Evolutionary conservation across 345 rosid genomes (phyloP).

Genomic region (Eucalyptus coolabah): DNA sequence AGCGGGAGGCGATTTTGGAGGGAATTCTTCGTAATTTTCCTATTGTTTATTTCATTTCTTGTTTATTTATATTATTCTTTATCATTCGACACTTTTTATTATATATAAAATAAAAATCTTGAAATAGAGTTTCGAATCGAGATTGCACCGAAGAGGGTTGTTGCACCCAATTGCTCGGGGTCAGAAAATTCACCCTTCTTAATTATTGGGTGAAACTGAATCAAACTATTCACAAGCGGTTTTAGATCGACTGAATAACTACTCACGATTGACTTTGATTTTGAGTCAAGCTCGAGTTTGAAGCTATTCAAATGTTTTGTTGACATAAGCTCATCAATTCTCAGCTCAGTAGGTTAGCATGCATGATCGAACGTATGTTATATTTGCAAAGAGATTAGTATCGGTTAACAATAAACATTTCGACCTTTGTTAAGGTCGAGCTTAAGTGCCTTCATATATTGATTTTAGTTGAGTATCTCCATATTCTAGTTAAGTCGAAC

Average conservation of each 20-base stretch:
- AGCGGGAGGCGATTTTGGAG: constrained; percentile 5
- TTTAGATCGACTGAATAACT: accelerated
- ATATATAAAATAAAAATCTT: not conserved
- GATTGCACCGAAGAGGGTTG: accelerated
- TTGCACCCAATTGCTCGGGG: not conserved
- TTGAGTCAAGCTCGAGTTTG: not conserved
- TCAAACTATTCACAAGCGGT: accelerated
- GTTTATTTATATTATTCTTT: not conserved
- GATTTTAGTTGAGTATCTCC: not conserved
- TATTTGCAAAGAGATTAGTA: not conserved
- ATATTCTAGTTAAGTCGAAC: not conserved
- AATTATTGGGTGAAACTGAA: not conserved
- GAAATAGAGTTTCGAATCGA: not conserved
- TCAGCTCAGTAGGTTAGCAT: accelerated
- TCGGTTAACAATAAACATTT: accelerated
- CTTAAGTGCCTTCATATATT: not conserved
- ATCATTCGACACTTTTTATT: too few species aligned
- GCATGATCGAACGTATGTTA: not conserved
- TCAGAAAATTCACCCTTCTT: accelerated
- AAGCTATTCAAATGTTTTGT: not conserved
- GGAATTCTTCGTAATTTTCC: too few species aligned
- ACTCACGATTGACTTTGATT: not conserved
- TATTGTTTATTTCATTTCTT: not conserved
- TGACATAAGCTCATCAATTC: not conserved
- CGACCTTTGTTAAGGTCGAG: not conserved